Conservation (phyloP, 2,329 filamentous ascomycete genomes). For the Paracoccidioides lutzii region DNA sequence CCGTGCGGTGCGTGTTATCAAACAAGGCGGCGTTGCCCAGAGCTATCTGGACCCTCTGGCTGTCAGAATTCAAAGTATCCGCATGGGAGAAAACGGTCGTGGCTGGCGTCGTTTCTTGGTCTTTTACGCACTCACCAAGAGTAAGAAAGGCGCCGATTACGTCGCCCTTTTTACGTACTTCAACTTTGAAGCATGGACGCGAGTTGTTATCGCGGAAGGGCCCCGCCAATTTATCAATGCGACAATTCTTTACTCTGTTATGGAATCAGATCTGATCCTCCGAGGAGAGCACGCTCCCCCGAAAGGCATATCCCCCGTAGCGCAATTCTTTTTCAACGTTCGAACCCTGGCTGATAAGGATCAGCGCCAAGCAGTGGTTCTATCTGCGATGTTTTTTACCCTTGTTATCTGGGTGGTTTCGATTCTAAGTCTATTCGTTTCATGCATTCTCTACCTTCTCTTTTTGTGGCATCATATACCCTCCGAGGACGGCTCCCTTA, state of each 20-base stretch:
- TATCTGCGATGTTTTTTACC: conserved; percentile 88
- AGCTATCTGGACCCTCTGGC: conserved; percentile 84
- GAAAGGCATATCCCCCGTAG: conserved; percentile 50
- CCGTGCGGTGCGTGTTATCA: conserved; percentile 67
- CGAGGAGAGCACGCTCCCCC: conserved; percentile 38
- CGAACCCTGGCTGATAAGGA: conserved; percentile 58
- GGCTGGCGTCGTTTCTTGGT: conserved; percentile 89
- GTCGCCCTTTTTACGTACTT: conserved; percentile 87
- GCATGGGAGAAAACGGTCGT: conserved; percentile 53
- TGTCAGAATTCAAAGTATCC: conserved; percentile 68
- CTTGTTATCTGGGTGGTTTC: conserved; percentile 79
- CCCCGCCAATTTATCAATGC: conserved; percentile 86
- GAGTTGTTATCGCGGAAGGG: conserved; percentile 79
- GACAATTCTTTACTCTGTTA: conserved; percentile 74
- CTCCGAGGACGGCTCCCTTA: conserved; percentile 62
- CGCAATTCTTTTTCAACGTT: conserved; percentile 75
- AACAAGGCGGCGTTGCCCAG: conserved; percentile 72
- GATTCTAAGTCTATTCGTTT: conserved; percentile 58
- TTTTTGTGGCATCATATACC: conserved; percentile 93
- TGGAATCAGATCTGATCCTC: conserved; percentile 60
- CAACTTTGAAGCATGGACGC: conserved; percentile 67
- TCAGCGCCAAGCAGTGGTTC: conserved; percentile 65
- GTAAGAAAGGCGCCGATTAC: conserved; percentile 81
- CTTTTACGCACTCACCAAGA: conserved; percentile 80
- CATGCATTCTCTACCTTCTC: conserved; percentile 65